These are phyloP conservation scores for Xylaria sp. DNA, from an alignment of 2,329 filamentous ascomycete species.

Conservation along the genomic window DNA sequence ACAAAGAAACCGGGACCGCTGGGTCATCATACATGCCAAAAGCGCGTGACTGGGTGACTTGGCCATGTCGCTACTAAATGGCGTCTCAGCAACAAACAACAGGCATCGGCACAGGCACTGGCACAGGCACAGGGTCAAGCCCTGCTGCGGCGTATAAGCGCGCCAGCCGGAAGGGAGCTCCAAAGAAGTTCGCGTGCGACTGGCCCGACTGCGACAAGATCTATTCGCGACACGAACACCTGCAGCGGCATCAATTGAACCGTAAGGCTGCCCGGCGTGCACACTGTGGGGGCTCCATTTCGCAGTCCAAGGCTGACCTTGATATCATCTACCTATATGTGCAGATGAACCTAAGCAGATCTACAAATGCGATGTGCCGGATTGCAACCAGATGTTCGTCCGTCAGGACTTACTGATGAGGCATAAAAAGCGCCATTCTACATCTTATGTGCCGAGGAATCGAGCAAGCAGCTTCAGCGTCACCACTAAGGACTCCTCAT, in stretches of 20 bases:
- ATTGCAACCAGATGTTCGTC: slow-evolving; percentile 81
- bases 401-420: slow-evolving; percentile 79
- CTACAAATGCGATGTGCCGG: slow-evolving; percentile 78
- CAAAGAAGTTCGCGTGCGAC: slow-evolving; percentile 69
- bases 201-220: slow-evolving; percentile 79
- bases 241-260: slow-evolving; percentile 84
- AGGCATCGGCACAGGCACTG: slow-evolving; percentile 39
- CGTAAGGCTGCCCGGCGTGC: slow-evolving; percentile 59
- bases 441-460: slow-evolving; percentile 62
- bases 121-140: slow-evolving; percentile 13
- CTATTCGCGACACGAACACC: slow-evolving; percentile 82
- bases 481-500: slow-evolving; percentile 43
- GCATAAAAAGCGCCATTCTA: slow-evolving; percentile 72
- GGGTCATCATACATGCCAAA: slow-evolving; percentile 41
- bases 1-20: slow-evolving; percentile 33
- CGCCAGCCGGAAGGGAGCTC: slow-evolving; percentile 62
- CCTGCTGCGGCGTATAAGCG: slow-evolving; percentile 55
- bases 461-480: slow-evolving; percentile 60
- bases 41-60: slow-evolving; percentile 30
- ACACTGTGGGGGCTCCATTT: slow-evolving; percentile 25
- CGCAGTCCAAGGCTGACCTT: slow-evolving; percentile 31
- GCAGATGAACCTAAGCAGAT: slow-evolving; percentile 83
- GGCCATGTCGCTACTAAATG: slow-evolving; percentile 46
- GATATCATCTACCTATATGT: slow-evolving; percentile 23
- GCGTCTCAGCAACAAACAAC: slow-evolving; percentile 52